Conservation (phyloP, 1,139 yeast genomes). For the Hansenula sp. region DNA sequence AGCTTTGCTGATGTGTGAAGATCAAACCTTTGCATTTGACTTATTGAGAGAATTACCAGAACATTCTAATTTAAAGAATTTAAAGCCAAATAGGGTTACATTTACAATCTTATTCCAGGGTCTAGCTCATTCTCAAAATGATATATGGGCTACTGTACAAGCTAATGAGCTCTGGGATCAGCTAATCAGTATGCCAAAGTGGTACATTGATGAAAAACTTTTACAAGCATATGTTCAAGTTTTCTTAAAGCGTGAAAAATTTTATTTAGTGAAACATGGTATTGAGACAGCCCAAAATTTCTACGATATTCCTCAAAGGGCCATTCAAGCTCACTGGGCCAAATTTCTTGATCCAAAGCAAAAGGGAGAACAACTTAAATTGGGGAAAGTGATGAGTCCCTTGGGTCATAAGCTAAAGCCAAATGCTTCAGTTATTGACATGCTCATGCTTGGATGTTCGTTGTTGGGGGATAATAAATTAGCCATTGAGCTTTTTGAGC, state of each 20-base stretch:
- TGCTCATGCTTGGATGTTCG: constrained; percentile 12
- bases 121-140: constrained; percentile 13
- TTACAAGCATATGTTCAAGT: constrained; percentile 13
- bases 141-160: constrained; percentile 6
- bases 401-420: constrained; percentile 15
- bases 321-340: constrained; percentile 1
- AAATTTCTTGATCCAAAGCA: background rate
- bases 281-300: constrained; percentile 11
- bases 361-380: constrained; percentile 2
- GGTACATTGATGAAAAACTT: constrained; percentile 12
- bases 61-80: constrained; percentile 8
- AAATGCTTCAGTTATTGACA: constrained; percentile 13
- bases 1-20: constrained; percentile 27
- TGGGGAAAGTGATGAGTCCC: constrained; percentile 4
- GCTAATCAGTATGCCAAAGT: constrained; percentile 10
- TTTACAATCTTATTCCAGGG: constrained; percentile 29
- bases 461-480: constrained; percentile 10
- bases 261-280: constrained; percentile 14
- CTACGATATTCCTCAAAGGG: constrained; percentile 10
- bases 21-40: constrained; percentile 25
- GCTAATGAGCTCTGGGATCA: constrained; percentile 10
- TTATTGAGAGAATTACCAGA: constrained; percentile 21
- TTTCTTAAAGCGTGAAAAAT: constrained; percentile 10
- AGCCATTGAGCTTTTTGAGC: constrained; percentile 9
- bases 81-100: constrained; percentile 27